A percentile compares a stretch with the other conserved stretches of the same genome.
Conservation (phyloP, 192 early-diverging fungal genomes). For the Obelidium mucronatum region DNA sequence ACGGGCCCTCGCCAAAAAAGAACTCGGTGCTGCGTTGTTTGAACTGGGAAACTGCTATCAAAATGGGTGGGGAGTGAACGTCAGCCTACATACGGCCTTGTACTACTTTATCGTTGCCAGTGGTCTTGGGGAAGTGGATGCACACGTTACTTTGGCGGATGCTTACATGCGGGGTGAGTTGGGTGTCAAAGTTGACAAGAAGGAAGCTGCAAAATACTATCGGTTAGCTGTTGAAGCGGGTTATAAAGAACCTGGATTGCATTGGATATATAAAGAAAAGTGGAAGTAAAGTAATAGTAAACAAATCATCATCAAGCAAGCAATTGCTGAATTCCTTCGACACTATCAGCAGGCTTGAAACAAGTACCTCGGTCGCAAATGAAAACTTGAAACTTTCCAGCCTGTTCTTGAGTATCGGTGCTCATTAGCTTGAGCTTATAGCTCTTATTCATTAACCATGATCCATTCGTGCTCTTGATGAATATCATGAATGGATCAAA, state of each 20-base stretch:
- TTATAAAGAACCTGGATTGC: conserved; percentile 52
- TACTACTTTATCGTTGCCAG: conserved; percentile 57
- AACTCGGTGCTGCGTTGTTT: conserved; percentile 51
- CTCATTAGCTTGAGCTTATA: too few species aligned
- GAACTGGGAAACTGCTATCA: conserved; percentile 58
- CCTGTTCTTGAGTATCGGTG: too few species aligned
- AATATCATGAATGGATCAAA: too few species aligned
- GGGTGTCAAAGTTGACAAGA: conserved; percentile 54
- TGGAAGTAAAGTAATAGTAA: conserved; percentile 17
- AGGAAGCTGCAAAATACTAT: conserved; percentile 55
- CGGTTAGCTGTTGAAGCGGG: conserved; percentile 53
- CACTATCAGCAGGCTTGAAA: too few species aligned
- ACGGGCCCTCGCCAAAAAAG: conserved; percentile 40
- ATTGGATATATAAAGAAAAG: conserved; percentile 64
- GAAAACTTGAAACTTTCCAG: too few species aligned
- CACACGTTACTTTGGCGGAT: conserved; percentile 54
- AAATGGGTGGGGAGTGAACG: conserved; percentile 61
- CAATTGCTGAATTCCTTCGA: too few species aligned
- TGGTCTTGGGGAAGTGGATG: conserved; percentile 56
- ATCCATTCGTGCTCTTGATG: too few species aligned
- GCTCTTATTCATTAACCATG: too few species aligned
- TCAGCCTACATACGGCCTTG: conserved; percentile 36
- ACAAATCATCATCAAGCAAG: too few species aligned
- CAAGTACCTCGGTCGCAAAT: too few species aligned
- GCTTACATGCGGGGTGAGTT: conserved; percentile 49